A percentile compares a stretch with the other conserved stretches of the same genome.
Evolutionary conservation across 2,329 filamentous ascomycete species (phyloP).

Genomic region (Pyricularia sp.): DNA sequence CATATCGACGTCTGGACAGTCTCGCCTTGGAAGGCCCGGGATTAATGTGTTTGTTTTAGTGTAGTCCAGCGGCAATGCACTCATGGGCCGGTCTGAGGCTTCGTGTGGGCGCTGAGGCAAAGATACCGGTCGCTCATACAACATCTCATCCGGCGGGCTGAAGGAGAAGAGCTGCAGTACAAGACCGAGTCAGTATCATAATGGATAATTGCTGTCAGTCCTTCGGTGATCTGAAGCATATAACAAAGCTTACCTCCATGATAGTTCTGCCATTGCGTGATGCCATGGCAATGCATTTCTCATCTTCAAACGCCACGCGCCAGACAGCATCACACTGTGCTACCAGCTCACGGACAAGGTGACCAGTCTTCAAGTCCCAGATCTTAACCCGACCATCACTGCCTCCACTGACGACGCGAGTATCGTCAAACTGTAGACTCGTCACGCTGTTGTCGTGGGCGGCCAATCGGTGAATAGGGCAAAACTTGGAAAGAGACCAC

Average conservation of each 20-base stretch:
- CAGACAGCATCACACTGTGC: constrained; percentile 89
- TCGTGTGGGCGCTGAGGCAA: constrained; percentile 34
- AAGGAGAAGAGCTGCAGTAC: constrained; percentile 75
- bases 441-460: constrained; percentile 98
- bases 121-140: constrained; percentile 38
- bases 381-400: constrained; percentile 97
- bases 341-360: constrained; percentile 80
- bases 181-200: neutral
- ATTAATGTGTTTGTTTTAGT: constrained; percentile 19
- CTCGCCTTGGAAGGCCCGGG: constrained; percentile 19
- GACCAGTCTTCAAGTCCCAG: constrained; percentile 89
- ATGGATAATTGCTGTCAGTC: neutral
- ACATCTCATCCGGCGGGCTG: constrained; percentile 64
- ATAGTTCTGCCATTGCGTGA: constrained; percentile 74
- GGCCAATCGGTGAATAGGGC: constrained; percentile 83
- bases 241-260: constrained; percentile 70
- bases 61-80: constrained; percentile 34
- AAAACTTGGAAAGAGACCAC: constrained; percentile 85
- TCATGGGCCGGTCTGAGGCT: constrained; percentile 33
- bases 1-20: constrained; percentile 40
- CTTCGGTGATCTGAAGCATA: neutral
- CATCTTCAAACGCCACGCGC: constrained; percentile 95
- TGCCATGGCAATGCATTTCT: constrained; percentile 94
- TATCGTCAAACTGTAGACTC: constrained; percentile 92
- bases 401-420: constrained; percentile 85